A percentile compares a stretch with the other conserved stretches of the same genome.
Evolutionary conservation across 2,329 filamentous ascomycete genomes (phyloP).

Genomic region (Keithomyces neogunnii): DNA sequence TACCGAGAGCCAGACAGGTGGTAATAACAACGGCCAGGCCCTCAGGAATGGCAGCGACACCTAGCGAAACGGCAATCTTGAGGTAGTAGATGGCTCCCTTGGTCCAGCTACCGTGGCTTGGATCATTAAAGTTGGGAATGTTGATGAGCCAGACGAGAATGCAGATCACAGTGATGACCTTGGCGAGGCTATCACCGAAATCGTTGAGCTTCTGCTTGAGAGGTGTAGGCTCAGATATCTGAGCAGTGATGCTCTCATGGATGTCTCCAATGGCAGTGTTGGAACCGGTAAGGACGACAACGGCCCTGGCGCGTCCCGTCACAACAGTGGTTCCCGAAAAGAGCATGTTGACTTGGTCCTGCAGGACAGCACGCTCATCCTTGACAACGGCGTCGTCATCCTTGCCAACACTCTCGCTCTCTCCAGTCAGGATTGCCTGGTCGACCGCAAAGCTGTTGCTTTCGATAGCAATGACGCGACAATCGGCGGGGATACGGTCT

Average conservation of each 20-base stretch:
- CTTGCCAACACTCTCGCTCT: conserved; percentile 95
- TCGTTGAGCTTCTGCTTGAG: conserved; percentile 98
- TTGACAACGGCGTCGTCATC: conserved; percentile 57
- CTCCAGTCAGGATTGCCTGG: conserved; percentile 93
- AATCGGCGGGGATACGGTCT: conserved; percentile 91
- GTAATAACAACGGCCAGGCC: conserved; percentile 97
- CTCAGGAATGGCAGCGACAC: conserved; percentile 95
- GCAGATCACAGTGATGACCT: conserved; percentile 97
- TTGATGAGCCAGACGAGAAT: conserved; percentile 98
- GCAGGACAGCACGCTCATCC: conserved; percentile 82
- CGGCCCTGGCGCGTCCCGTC: conserved; percentile 81
- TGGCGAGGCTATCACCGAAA: conserved; percentile 91
- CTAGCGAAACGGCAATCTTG: conserved; percentile 97
- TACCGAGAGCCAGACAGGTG: conserved; percentile 93
- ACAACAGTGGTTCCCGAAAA: conserved; percentile 98
- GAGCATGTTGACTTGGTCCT: conserved; percentile 95
- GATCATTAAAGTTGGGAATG: conserved; percentile 92
- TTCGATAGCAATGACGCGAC: conserved; percentile 78
- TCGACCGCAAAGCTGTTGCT: conserved; percentile 98
- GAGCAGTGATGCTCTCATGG: conserved; percentile 94
- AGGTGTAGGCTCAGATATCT: conserved; percentile 95
- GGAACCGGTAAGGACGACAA: conserved; percentile 83
- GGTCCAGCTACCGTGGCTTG: conserved; percentile 83
- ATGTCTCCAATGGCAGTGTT: conserved; percentile 97
- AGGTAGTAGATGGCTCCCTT: conserved; percentile 99